Evolutionary conservation across 176 grass and related monocot species (phyloP).

Genomic region (bread wheat (Triticum aestivum)): IWGSC_CS_RefSeq_v2.1 NC_057798.1:486998443-486998942

Average conservation of each 20-base stretch:
- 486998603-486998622: conserved; percentile 28
- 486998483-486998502: conserved; percentile 18
- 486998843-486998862: conserved; percentile 45
- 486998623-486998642: conserved; percentile 43
- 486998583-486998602: conserved; percentile 43
- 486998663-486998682: conserved; percentile 29
- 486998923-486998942: no score
- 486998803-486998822: conserved; percentile 40
- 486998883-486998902: conserved; percentile 45
- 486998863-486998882: conserved; percentile 41
- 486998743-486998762: conserved; percentile 7
- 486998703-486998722: background rate
- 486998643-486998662: conserved; percentile 40
- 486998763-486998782: background rate
- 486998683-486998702: conserved; percentile 19
- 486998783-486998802: conserved; percentile 4
- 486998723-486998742: background rate
- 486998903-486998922: conserved; percentile 38
- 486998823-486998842: conserved; percentile 17
- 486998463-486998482: conserved; percentile 35
- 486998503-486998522: no score
- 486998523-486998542: background rate
- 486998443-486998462: conserved; percentile 62
- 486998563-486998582: background rate
- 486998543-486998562: background rate